Conservation (phyloP, 768 basidiomycete genomes). For the Candolleomyces eurysporus region DNA sequence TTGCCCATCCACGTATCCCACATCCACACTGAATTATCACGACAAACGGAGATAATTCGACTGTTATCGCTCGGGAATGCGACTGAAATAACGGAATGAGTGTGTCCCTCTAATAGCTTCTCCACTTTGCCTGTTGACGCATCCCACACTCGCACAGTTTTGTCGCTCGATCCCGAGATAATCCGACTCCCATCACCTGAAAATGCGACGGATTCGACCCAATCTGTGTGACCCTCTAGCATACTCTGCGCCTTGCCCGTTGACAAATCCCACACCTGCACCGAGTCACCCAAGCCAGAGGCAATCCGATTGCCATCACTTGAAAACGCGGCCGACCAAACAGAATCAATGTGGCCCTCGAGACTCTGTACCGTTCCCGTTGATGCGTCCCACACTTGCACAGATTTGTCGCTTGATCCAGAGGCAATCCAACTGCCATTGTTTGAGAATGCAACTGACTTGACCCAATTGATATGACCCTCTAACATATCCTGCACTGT, state of each 20-base stretch:
- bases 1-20: background rate
- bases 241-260: background rate
- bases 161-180: conserved; percentile 4
- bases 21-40: background rate
- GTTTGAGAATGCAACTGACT: too few species aligned
- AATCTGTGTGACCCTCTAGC: background rate
- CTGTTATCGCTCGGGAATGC: background rate
- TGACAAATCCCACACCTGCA: background rate
- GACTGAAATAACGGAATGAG: background rate
- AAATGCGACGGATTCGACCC: background rate
- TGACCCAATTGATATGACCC: too few species aligned
- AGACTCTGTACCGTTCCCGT: too few species aligned
- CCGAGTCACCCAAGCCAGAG: background rate
- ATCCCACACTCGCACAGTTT: conserved; percentile 8
- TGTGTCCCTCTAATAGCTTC: background rate
- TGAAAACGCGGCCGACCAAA: background rate
- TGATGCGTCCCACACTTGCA: too few species aligned
- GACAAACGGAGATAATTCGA: background rate
- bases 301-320: background rate
- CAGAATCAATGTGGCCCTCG: too few species aligned
- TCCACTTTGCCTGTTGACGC: background rate
- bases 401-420: too few species aligned
- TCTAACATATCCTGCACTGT: too few species aligned
- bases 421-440: too few species aligned
- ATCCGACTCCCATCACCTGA: conserved; percentile 6